Percentiles rank a stretch among this genome's conserved stretches.
Evolutionary conservation across 352 stramenopile species (phyloP).

Genomic region (Blastocystis sp.): DNA sequence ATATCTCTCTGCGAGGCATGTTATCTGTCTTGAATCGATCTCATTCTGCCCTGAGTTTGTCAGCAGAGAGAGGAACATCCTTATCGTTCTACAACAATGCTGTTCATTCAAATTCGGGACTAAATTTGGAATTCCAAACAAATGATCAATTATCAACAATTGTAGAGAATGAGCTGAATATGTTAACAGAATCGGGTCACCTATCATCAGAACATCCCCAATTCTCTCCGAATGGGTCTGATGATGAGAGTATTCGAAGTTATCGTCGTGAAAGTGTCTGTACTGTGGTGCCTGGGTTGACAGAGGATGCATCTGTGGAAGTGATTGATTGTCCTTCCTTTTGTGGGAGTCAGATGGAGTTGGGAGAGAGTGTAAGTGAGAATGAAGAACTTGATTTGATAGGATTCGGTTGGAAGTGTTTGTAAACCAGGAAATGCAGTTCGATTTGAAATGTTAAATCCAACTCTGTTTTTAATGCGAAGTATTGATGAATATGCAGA

Average conservation of each 20-base stretch:
- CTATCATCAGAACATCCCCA: too few relatives aligned
- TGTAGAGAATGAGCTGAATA: too few relatives aligned
- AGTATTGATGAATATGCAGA: constrained; percentile 2
- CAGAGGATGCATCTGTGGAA: neutral
- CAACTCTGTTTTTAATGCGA: constrained; percentile 3
- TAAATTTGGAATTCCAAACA: too few relatives aligned
- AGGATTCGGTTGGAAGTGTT: too few relatives aligned
- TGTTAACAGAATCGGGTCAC: too few relatives aligned
- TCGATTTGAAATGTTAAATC: constrained; percentile 48
- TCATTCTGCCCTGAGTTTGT: too few relatives aligned
- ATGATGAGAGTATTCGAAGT: neutral
- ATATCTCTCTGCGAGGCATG: neutral
- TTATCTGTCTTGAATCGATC: neutral
- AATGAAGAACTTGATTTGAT: neutral
- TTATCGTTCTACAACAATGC: constrained; percentile 8
- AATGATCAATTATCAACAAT: too few relatives aligned
- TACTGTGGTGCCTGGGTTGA: neutral
- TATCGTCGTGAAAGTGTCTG: neutral
- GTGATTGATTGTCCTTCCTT: neutral
- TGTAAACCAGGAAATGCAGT: neutral
- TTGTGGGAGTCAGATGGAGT: neutral
- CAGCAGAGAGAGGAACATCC: neutral
- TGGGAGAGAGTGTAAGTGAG: neutral
- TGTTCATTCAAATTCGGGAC: neutral
- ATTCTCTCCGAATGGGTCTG: too few relatives aligned